Evolutionary conservation across 768 basidiomycete species (phyloP).

Genomic region (Candolleomyces efflorescens): DNA sequence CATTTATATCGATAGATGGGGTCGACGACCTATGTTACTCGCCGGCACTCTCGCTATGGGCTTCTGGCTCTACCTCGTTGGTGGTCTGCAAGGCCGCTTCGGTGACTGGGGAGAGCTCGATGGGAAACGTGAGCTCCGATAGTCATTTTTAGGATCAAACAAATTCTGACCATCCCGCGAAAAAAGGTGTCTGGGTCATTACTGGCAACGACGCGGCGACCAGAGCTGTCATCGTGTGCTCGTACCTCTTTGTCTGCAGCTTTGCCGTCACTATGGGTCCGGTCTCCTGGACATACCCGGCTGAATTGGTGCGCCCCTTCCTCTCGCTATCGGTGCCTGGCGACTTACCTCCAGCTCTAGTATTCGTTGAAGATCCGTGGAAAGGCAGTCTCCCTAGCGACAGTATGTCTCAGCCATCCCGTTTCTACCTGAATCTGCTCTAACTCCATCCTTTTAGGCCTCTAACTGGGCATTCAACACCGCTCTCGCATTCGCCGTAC

Average conservation of each 20-base stretch:
- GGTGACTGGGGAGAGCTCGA: slow-evolving; percentile 57
- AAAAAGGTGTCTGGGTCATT: slow-evolving; percentile 48
- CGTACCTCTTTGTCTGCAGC: slow-evolving; percentile 63
- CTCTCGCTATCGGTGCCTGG: not conserved
- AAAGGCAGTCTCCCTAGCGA: slow-evolving; percentile 51
- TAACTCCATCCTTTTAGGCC: slow-evolving; percentile 15
- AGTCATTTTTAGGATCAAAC: not conserved
- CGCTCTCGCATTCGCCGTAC: slow-evolving; percentile 71
- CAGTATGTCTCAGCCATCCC: slow-evolving; percentile 23
- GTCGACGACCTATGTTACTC: slow-evolving; percentile 72
- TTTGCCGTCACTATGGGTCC: slow-evolving; percentile 79
- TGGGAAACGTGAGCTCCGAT: slow-evolving; percentile 20
- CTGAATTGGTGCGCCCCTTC: slow-evolving; percentile 43
- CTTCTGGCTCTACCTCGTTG: slow-evolving; percentile 74
- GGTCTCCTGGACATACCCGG: slow-evolving; percentile 70
- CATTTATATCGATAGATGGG: slow-evolving; percentile 74
- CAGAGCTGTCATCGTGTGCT: slow-evolving; percentile 71
- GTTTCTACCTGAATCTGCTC: not conserved
- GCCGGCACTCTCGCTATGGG: slow-evolving; percentile 65
- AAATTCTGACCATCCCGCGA: not conserved
- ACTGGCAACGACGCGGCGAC: slow-evolving; percentile 49
- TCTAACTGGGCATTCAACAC: slow-evolving; percentile 69
- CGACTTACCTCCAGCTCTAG: slow-evolving; percentile 14
- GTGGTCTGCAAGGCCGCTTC: slow-evolving; percentile 65
- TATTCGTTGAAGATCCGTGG: slow-evolving; percentile 63